Evolutionary conservation across 2,329 filamentous ascomycete species (phyloP).

Genomic region (Xylariaceae sp.): DNA sequence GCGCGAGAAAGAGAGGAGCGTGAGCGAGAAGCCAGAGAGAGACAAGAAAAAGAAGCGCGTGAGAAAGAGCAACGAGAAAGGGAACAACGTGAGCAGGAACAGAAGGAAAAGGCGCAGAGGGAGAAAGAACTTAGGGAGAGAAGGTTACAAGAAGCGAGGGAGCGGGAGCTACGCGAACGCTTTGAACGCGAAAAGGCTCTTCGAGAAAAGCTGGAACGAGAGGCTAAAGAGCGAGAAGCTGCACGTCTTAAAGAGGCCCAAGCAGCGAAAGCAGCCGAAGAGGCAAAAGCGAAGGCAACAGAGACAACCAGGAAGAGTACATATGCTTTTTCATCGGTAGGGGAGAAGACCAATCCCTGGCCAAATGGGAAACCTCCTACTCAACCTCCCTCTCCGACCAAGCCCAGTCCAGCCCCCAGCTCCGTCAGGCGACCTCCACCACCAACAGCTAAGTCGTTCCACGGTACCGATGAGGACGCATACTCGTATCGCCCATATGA

Average conservation of each 20-base stretch:
- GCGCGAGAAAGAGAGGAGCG: slow-evolving; percentile 36
- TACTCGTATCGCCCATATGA: slow-evolving; percentile 83
- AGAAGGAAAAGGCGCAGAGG: slow-evolving; percentile 44
- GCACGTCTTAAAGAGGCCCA: slow-evolving; percentile 20
- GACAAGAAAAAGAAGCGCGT: slow-evolving; percentile 44
- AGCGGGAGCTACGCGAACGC: slow-evolving; percentile 43
- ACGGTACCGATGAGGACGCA: slow-evolving; percentile 67
- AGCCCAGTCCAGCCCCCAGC: slow-evolving; percentile 29
- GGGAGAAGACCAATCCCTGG: slow-evolving; percentile 74
- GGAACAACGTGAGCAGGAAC: slow-evolving; percentile 47
- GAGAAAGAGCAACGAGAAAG: slow-evolving; percentile 31
- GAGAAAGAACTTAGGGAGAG: slow-evolving; percentile 27
- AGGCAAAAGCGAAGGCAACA: slow-evolving; percentile 38
- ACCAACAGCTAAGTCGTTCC: slow-evolving; percentile 60
- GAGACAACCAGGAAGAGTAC: slow-evolving; percentile 53
- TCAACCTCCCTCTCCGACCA: slow-evolving; percentile 41
- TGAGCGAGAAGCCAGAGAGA: slow-evolving; percentile 43
- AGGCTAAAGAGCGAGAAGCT: slow-evolving; percentile 27
- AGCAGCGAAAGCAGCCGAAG: slow-evolving; percentile 29
- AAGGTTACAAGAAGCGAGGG: slow-evolving; percentile 41
- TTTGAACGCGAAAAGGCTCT: slow-evolving; percentile 27
- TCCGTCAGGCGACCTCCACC: slow-evolving; percentile 36
- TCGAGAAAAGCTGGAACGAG: slow-evolving; percentile 29
- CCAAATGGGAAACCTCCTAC: slow-evolving; percentile 63
- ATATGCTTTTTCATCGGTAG: slow-evolving; percentile 70